Evolutionary conservation across 768 basidiomycete species (phyloP).

Genomic region (Tylopilus balloui): DNA sequence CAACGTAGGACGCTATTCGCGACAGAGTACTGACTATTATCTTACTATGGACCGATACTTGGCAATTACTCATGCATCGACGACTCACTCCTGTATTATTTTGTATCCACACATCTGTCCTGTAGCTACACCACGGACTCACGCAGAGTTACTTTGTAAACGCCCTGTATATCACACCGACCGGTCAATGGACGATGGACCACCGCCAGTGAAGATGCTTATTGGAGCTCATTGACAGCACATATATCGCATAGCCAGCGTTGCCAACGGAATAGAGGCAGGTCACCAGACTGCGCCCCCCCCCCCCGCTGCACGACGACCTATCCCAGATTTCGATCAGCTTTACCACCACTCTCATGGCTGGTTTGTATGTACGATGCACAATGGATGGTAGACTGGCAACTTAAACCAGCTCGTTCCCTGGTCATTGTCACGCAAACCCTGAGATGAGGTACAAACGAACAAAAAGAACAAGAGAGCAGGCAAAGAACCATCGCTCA

Average conservation of each 20-base stretch:
- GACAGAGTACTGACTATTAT: neutral
- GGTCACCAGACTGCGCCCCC: too few species aligned
- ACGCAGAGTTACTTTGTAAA: neutral
- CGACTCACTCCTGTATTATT: slow-evolving; percentile 1
- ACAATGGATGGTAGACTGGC: slow-evolving; percentile 6
- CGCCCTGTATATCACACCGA: neutral
- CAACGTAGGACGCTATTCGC: neutral
- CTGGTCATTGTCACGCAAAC: slow-evolving; percentile 11
- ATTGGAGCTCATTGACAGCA: neutral
- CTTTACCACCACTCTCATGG: too few species aligned
- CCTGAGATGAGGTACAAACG: slow-evolving; percentile 16
- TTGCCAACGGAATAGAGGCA: too few species aligned
- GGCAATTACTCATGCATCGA: neutral
- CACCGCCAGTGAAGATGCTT: too few species aligned
- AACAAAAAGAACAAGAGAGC: neutral
- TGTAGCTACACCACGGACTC: slow-evolving; percentile 13
- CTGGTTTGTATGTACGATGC: too few species aligned
- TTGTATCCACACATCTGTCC: neutral
- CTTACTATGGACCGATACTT: slow-evolving; percentile 2
- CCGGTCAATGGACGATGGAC: neutral
- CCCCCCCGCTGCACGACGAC: too few species aligned
- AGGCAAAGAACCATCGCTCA: slow-evolving; percentile 13
- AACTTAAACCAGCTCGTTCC: slow-evolving; percentile 9
- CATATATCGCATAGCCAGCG: too few species aligned
- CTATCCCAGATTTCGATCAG: too few species aligned